Evolutionary conservation across 1,139 yeast species (phyloP).

Genomic region (Diutina rugosa): DNA sequence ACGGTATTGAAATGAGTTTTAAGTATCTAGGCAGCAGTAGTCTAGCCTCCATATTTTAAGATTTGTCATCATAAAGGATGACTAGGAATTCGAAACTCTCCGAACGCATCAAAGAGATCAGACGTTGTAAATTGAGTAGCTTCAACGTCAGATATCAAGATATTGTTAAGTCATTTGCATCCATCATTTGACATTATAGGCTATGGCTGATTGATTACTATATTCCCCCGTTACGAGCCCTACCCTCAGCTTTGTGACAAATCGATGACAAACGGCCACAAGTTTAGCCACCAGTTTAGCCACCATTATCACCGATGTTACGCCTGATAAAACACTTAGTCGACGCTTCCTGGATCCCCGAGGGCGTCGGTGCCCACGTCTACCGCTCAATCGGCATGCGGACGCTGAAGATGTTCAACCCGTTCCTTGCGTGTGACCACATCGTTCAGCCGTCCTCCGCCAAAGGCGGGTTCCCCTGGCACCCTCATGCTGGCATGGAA

Average conservation of each 20-base stretch:
- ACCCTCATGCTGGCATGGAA: slow-evolving; percentile 89
- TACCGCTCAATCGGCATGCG: slow-evolving; percentile 57
- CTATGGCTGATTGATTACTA: too few species aligned
- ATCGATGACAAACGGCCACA: neutral
- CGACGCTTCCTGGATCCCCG: slow-evolving; percentile 19
- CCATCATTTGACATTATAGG: too few species aligned
- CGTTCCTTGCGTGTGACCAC: slow-evolving; percentile 78
- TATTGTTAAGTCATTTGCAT: too few species aligned
- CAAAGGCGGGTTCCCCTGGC: slow-evolving; percentile 73
- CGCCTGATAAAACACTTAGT: neutral
- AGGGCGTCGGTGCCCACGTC: slow-evolving; percentile 69
- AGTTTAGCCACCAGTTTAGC: neutral
- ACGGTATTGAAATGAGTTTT: neutral
- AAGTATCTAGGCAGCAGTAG: too few species aligned
- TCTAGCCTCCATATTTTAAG: too few species aligned
- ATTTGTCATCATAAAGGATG: too few species aligned
- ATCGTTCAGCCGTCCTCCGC: slow-evolving; percentile 25
- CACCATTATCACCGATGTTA: neutral
- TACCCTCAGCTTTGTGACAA: neutral
- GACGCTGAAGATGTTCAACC: slow-evolving; percentile 60
- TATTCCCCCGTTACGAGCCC: too few species aligned
- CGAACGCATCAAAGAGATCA: too few species aligned
- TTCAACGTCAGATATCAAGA: too few species aligned
- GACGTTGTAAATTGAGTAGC: too few species aligned
- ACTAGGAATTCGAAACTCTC: too few species aligned